These are phyloP conservation scores for Infundibulicybe gibba DNA, from an alignment of 768 basidiomycete species.

Conservation along the genomic window DNA sequence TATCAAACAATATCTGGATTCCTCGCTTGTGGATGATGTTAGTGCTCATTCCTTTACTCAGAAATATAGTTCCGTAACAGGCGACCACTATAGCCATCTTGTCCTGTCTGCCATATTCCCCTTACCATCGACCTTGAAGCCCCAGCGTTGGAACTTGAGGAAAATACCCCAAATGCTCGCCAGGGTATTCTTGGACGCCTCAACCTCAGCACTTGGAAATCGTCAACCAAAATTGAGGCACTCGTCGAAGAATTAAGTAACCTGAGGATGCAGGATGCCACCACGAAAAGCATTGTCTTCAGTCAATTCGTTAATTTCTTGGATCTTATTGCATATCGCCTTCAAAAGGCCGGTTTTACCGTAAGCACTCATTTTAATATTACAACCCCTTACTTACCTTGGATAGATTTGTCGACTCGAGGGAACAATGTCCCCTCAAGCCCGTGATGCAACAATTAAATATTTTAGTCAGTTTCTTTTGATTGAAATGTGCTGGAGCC, in stretches of 20 bases:
- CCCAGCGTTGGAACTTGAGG: slow-evolving; percentile 82
- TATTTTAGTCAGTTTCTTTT: slow-evolving; percentile 70
- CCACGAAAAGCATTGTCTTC: slow-evolving; percentile 96
- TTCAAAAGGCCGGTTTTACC: slow-evolving; percentile 90
- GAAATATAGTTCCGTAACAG: too few species aligned
- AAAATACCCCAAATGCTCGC: slow-evolving; percentile 44
- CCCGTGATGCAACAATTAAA: slow-evolving; percentile 90
- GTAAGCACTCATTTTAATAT: slow-evolving; percentile 36
- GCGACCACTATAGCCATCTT: slow-evolving; percentile 59
- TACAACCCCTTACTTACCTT: not conserved
- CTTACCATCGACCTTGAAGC: slow-evolving; percentile 96
- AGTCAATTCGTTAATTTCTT: slow-evolving; percentile 93
- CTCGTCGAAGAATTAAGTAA: slow-evolving; percentile 91
- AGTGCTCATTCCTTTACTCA: slow-evolving; percentile 17
- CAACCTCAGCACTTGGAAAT: slow-evolving; percentile 86
- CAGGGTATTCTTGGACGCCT: slow-evolving; percentile 95
- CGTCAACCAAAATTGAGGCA: slow-evolving; percentile 97
- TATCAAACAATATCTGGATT: slow-evolving; percentile 87
- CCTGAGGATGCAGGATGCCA: slow-evolving; percentile 77
- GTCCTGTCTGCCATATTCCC: slow-evolving; percentile 91
- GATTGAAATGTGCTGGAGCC: not conserved
- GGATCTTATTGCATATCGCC: slow-evolving; percentile 88
- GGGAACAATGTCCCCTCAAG: slow-evolving; percentile 96
- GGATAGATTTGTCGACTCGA: slow-evolving; percentile 86
- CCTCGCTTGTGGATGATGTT: slow-evolving; percentile 62